Evolutionary conservation across 805 yeast genomes (phyloP), one percentile per base, ranked within the genome.

Genomic region (Metschnikowia anglica): DNA sequence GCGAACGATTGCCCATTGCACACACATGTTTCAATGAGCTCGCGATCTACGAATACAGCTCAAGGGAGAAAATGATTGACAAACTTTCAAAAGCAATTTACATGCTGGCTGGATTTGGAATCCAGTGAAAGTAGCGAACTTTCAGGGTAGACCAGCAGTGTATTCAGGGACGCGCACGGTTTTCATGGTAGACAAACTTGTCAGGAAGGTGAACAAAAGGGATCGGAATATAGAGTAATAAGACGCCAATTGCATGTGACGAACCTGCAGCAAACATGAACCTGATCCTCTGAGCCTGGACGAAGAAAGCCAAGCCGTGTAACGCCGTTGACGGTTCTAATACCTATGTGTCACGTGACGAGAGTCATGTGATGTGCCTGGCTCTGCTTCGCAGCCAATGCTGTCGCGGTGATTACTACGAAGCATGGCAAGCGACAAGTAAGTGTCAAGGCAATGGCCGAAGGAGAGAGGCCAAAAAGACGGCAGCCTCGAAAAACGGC

Each of bases 21-120:
- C 98, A 91, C 59, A 93, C 98, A 0, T 91, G 99, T 55, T 91
- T 93, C 68, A 93, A 91, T 59, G 96, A 91, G 66, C 60, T 91
- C 18, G 84, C 91, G 42, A 52, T 93, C 5, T 85, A 80, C 61
- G 80, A 80, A 27, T 91, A 91, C 60, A 52, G 63, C 11, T 58
- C 76, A 5, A 67, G 69, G 46, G 77, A 74, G n/a, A 79, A 77
- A 48, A 65, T 93, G 40, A 60, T 65, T 33, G 41, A 57, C 1
- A 90, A 87, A 61, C 61, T 91, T 44, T 58, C 66, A n/a, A 57
- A 73, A 49, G 96, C 97, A 0, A 75, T 91, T 15, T 66, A 74
- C 34, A 95, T 85, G 58, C 81, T 89, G 48, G 84, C 86, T 47
- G 98, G 97, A 1, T 93, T 91, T 70, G 97, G 93, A 0, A 70